Evolutionary conservation across 306 rosid species (phyloP).

Genomic region (Delonix regia): DNA sequence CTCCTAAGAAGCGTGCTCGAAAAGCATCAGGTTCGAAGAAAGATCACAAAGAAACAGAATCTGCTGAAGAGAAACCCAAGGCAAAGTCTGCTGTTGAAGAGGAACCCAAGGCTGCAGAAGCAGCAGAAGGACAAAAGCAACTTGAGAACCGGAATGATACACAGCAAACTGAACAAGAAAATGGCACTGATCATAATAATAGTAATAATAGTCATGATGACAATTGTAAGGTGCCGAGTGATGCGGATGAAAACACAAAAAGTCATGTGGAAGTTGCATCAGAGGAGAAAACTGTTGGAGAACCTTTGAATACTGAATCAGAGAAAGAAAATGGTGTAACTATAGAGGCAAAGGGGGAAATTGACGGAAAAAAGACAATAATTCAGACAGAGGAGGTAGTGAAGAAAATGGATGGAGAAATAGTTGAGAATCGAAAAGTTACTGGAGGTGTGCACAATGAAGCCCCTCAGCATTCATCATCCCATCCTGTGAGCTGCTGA

Average conservation of each 20-base stretch:
- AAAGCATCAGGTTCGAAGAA: constrained; percentile 67
- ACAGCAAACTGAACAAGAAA: constrained; percentile 21
- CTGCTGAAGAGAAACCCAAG: constrained; percentile 43
- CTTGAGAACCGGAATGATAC: constrained; percentile 46
- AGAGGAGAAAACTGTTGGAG: constrained; percentile 41
- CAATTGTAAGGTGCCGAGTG: constrained; percentile 6
- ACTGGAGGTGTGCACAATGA: constrained; percentile 17
- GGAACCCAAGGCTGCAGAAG: constrained; percentile 10
- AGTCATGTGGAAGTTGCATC: constrained; percentile 30
- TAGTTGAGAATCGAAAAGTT: constrained; percentile 50
- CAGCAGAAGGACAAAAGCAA: constrained; percentile 8
- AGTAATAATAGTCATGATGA: too few species aligned
- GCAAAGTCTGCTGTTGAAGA: constrained; percentile 43
- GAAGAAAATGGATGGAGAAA: constrained; percentile 37
- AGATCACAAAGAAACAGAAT: constrained; percentile 59
- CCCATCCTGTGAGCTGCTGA: constrained; percentile 48
- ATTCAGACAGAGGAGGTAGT: constrained; percentile 34
- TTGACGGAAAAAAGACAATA: constrained; percentile 30
- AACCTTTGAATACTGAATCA: constrained; percentile 30
- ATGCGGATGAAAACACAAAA: constrained; percentile 37
- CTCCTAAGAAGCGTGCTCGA: constrained; percentile 74
- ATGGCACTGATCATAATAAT: constrained; percentile 21
- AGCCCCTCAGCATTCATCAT: background rate
- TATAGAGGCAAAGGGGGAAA: constrained; percentile 43
- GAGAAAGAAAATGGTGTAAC: constrained; percentile 41